Percentiles rank a stretch among this genome's conserved stretches.
Conservation (phyloP, 179 eudicot genomes). For the Nepenthes alata region DNA sequence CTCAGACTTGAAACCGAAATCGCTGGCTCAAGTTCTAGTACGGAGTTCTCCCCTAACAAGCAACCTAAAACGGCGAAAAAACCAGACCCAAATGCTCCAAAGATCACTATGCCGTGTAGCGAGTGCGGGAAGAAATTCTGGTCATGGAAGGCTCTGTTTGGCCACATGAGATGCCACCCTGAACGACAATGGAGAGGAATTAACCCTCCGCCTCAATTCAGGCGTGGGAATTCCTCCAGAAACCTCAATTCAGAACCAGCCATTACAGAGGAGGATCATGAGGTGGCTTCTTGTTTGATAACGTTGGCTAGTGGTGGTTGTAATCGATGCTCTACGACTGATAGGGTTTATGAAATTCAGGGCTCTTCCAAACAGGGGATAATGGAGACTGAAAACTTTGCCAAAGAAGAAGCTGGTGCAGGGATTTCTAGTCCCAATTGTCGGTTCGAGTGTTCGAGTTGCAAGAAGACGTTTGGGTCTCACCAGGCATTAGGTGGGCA, state of each 20-base stretch:
- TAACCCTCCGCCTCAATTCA: constrained; percentile 60
- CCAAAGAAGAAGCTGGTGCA: constrained; percentile 1
- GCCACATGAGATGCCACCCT: constrained; percentile 99
- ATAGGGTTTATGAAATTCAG: not conserved
- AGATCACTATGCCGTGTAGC: constrained; percentile 64
- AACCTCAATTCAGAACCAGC: not conserved
- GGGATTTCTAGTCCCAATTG: too few species aligned
- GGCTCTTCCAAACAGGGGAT: not conserved
- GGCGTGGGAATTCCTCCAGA: not conserved
- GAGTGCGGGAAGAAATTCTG: constrained; percentile 83
- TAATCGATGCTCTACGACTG: not conserved
- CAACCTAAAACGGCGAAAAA: constrained; percentile 12
- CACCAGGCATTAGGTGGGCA: constrained; percentile 87
- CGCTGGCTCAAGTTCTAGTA: not conserved
- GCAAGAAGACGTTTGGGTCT: constrained; percentile 73
- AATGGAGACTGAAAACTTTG: not conserved
- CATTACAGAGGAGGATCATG: constrained; percentile 38
- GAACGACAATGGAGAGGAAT: constrained; percentile 93
- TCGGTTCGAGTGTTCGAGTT: constrained; percentile 61
- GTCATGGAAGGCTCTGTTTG: constrained; percentile 84
- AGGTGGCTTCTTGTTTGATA: constrained; percentile 50
- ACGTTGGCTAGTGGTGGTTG: constrained; percentile 31
- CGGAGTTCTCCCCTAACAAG: constrained; percentile 6
- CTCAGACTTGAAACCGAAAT: constrained; percentile 6
- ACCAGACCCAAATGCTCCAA: constrained; percentile 56